Evolutionary conservation across 805 yeast species (phyloP).

Genomic region (Candida ponderosae): DNA sequence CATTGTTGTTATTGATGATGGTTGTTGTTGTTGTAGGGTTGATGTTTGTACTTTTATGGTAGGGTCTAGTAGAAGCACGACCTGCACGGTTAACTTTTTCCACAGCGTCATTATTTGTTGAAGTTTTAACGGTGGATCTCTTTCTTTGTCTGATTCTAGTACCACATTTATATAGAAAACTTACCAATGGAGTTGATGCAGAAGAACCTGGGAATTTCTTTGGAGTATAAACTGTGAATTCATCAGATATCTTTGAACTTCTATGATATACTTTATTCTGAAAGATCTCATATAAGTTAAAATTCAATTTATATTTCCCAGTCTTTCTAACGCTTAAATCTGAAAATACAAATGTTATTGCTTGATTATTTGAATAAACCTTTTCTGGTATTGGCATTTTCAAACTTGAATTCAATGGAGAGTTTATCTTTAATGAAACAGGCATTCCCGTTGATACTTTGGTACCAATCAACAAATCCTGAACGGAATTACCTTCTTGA

Average conservation of each 20-base stretch:
- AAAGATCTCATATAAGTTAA: constrained; percentile 21
- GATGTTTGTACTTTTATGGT: too few relatives aligned
- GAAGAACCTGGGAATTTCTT: constrained; percentile 25
- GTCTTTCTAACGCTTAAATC: constrained; percentile 21
- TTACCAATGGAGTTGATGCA: constrained; percentile 19
- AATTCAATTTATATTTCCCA: constrained; percentile 18
- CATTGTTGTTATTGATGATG: neutral
- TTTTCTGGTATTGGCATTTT: constrained; percentile 10
- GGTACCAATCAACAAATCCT: constrained; percentile 16
- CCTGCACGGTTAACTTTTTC: neutral
- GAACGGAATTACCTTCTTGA: constrained; percentile 3
- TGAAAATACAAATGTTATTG: constrained; percentile 23
- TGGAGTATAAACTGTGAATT: constrained; percentile 21
- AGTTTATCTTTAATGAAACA: constrained; percentile 9
- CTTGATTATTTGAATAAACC: constrained; percentile 11
- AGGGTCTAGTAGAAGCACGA: neutral
- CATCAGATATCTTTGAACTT: constrained; percentile 9
- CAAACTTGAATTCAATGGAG: constrained; percentile 8
- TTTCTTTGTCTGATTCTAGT: constrained; percentile 24
- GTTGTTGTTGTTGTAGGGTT: too few relatives aligned
- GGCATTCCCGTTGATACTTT: constrained; percentile 19
- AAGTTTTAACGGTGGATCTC: constrained; percentile 3
- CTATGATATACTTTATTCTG: constrained; percentile 15
- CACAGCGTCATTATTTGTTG: too few relatives aligned
- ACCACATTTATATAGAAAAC: constrained; percentile 22